phyloP scores from a whole-genome alignment of 2,329 filamentous ascomycete genomes.

The Cytospora piceicola region DNA sequence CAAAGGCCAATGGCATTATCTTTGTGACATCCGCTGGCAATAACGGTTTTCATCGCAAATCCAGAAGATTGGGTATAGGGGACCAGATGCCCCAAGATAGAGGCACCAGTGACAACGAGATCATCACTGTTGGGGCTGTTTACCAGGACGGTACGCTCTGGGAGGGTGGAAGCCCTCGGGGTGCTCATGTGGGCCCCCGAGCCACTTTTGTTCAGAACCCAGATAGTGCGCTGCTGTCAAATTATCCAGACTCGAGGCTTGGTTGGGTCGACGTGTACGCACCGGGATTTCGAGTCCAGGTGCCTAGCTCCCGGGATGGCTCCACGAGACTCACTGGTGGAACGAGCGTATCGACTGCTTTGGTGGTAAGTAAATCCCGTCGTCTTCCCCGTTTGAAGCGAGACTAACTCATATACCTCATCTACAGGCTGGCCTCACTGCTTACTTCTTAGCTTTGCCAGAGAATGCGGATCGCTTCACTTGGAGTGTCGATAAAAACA shows the following conservation, averaged over 20 bases:
- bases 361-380: constrained; percentile 2
- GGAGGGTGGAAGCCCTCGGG: constrained; percentile 7
- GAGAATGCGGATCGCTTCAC: constrained; percentile 10
- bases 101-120: constrained; percentile 11
- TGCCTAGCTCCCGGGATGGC: not conserved
- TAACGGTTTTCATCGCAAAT: not conserved
- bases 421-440: not conserved
- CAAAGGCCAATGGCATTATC: not conserved
- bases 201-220: not conserved
- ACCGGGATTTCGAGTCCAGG: not conserved
- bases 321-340: not conserved
- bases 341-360: constrained; percentile 11
- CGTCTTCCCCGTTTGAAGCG: not conserved
- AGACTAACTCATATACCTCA: too few species aligned
- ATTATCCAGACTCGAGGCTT: not conserved
- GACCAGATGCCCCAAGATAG: not conserved
- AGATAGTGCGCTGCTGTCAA: not conserved
- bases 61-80: not conserved
- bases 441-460: constrained; percentile 8
- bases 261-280: constrained; percentile 16
- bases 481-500: constrained; percentile 12
- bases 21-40: constrained; percentile 5
- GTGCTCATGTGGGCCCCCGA: constrained; percentile 4
- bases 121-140: constrained; percentile 4
- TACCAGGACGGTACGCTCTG: constrained; percentile 11